Percentiles rank a stretch among this genome's conserved stretches.
These are phyloP conservation scores for Termitomyces sp. DNA, from an alignment of 1,284 basidiomycete species.

Conservation along the genomic window DNA sequence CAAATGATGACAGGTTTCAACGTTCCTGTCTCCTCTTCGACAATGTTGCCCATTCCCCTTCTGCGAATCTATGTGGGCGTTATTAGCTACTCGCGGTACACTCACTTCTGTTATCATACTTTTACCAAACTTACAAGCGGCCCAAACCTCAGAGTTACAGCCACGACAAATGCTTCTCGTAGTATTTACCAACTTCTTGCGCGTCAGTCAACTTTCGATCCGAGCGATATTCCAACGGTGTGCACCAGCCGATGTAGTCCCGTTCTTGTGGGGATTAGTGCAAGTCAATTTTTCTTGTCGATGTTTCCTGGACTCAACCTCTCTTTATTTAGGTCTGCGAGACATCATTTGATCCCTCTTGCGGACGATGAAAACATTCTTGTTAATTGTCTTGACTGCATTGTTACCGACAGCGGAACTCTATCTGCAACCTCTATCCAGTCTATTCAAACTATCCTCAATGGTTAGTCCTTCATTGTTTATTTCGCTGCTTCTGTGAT, in stretches of 20 bases:
- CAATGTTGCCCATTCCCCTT: neutral
- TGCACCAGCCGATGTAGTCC: slow-evolving; percentile 14
- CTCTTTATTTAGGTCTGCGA: slow-evolving; percentile 11
- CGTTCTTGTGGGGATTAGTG: slow-evolving; percentile 9
- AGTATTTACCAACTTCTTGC: slow-evolving; percentile 9
- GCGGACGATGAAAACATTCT: slow-evolving; percentile 11
- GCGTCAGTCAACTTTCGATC: slow-evolving; percentile 15
- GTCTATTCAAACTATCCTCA: slow-evolving; percentile 9
- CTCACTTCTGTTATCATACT: neutral
- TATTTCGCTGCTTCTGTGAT: neutral
- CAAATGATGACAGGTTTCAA: no score
- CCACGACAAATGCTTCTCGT: slow-evolving; percentile 3
- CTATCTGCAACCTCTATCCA: slow-evolving; percentile 3
- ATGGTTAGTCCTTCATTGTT: slow-evolving; percentile 11
- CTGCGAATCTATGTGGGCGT: neutral
- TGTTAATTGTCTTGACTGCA: slow-evolving; percentile 17
- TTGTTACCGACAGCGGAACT: slow-evolving; percentile 6
- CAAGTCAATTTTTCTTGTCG: neutral
- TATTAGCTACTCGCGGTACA: neutral
- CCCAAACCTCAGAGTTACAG: slow-evolving; percentile 4
- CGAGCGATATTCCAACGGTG: slow-evolving; percentile 11
- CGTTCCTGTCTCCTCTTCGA: neutral
- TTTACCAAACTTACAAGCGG: neutral
- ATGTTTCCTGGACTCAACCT: neutral
- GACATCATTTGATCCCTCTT: neutral